phyloP scores from a whole-genome alignment of 176 grass and related monocot species.

The Oryza officinalis region DNA sequence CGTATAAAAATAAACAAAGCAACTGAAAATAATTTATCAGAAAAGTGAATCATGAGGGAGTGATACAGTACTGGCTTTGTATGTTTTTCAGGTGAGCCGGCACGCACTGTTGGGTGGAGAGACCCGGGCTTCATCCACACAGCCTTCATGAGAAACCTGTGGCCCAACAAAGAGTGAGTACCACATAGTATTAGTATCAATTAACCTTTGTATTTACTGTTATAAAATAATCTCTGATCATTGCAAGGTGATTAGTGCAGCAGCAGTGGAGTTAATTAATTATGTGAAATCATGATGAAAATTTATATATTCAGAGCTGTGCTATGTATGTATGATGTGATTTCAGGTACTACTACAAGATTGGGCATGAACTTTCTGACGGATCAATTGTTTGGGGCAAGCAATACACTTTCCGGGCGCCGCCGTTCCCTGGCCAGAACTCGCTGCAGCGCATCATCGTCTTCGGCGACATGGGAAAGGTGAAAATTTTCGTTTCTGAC shows the following conservation, averaged over 20 bases:
- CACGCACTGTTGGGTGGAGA: conserved; percentile 83
- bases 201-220: too few species aligned
- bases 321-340: neutral
- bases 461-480: conserved; percentile 97
- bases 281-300: neutral
- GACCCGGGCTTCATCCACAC: conserved; percentile 95
- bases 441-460: conserved; percentile 81
- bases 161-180: conserved; percentile 78
- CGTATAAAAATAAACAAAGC: too few species aligned
- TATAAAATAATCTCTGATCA: neutral
- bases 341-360: conserved; percentile 82
- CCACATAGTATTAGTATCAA: too few species aligned
- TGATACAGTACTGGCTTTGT: neutral
- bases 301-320: neutral
- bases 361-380: conserved; percentile 65
- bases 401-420: conserved; percentile 66
- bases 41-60: too few species aligned
- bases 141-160: conserved; percentile 68
- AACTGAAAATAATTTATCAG: too few species aligned
- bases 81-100: conserved; percentile 53
- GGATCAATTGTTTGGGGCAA: conserved; percentile 71
- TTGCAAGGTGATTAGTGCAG: neutral
- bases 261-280: neutral
- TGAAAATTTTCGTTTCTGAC: neutral
- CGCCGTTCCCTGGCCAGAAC: conserved; percentile 73